A percentile compares a stretch with the other conserved stretches of the same genome.
Conservation (phyloP, 768 basidiomycete species). For the Leucosporidium yakuticum region DNA sequence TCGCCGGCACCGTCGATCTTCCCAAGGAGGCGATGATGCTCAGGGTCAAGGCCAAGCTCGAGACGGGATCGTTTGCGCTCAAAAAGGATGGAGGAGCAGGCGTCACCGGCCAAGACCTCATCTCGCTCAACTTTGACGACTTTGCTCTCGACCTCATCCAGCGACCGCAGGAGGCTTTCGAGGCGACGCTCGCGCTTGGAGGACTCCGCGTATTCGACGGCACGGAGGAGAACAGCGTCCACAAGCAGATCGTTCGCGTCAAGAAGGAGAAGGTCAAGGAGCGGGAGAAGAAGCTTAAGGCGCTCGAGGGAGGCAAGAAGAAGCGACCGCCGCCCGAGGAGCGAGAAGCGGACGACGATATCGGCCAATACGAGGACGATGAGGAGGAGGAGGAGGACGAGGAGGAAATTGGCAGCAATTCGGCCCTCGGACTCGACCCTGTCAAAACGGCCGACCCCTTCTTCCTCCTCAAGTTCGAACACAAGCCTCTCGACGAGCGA, state of each 20-base stretch:
- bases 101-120: slow-evolving; percentile 58
- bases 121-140: slow-evolving; percentile 78
- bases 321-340: slow-evolving; percentile 24
- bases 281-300: slow-evolving; percentile 29
- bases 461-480: slow-evolving; percentile 86
- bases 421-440: slow-evolving; percentile 35
- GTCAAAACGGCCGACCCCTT: slow-evolving; percentile 50
- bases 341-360: slow-evolving; percentile 29
- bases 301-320: slow-evolving; percentile 37
- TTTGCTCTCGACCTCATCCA: slow-evolving; percentile 80
- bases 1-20: slow-evolving; percentile 61
- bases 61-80: slow-evolving; percentile 80
- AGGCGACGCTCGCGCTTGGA: slow-evolving; percentile 74
- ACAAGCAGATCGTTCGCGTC: slow-evolving; percentile 85
- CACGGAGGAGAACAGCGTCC: slow-evolving; percentile 69
- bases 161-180: slow-evolving; percentile 70
- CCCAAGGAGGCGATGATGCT: slow-evolving; percentile 75
- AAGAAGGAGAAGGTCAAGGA: slow-evolving; percentile 48
- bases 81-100: slow-evolving; percentile 58
- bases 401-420: background rate
- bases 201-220: slow-evolving; percentile 85
- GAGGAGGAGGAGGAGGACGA: slow-evolving; percentile 42
- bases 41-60: slow-evolving; percentile 67
- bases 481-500: slow-evolving; percentile 80
- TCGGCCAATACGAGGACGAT: slow-evolving; percentile 26